A percentile compares a stretch with the other conserved stretches of the same genome.
These are phyloP conservation scores for Cyclotella baltica DNA, from an alignment of 108 stramenopile species.

Conservation along the genomic window DNA sequence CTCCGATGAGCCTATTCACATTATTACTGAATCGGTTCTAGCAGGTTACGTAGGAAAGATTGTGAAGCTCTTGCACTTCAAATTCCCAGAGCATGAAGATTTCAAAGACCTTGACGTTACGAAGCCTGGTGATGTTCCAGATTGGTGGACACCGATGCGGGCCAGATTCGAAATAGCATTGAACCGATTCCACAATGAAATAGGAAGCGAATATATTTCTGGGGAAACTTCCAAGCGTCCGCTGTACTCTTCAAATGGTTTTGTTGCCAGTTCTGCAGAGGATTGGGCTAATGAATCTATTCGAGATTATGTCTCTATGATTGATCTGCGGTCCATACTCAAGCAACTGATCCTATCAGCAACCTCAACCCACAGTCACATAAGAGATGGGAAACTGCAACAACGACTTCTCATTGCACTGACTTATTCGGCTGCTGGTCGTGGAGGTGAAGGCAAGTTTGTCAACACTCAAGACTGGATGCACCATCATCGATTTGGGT, in stretches of 20 bases:
- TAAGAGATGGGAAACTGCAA: not conserved
- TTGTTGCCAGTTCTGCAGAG: not conserved
- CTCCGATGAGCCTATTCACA: not conserved
- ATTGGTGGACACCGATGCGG: not conserved
- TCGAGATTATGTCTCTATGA: not conserved
- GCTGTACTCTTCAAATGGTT: not conserved
- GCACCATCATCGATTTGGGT: not conserved
- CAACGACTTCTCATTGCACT: not conserved
- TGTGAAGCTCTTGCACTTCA: not conserved
- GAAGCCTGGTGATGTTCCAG: not conserved
- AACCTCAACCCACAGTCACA: not conserved
- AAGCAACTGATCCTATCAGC: not conserved
- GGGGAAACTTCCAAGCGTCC: not conserved
- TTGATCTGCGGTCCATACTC: not conserved
- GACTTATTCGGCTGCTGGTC: not conserved
- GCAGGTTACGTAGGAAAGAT: not conserved
- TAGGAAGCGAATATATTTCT: not conserved
- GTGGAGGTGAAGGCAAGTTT: not conserved
- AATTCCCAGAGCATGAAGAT: not conserved
- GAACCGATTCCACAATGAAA: not conserved
- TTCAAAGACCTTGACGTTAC: not conserved
- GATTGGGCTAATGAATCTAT: not conserved
- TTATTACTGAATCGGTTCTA: not conserved
- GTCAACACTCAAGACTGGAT: not conserved
- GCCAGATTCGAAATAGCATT: not conserved